Evolutionary conservation across 108 stramenopile genomes (phyloP).

Genomic region (Hondaea fermentalgiana): DNA sequence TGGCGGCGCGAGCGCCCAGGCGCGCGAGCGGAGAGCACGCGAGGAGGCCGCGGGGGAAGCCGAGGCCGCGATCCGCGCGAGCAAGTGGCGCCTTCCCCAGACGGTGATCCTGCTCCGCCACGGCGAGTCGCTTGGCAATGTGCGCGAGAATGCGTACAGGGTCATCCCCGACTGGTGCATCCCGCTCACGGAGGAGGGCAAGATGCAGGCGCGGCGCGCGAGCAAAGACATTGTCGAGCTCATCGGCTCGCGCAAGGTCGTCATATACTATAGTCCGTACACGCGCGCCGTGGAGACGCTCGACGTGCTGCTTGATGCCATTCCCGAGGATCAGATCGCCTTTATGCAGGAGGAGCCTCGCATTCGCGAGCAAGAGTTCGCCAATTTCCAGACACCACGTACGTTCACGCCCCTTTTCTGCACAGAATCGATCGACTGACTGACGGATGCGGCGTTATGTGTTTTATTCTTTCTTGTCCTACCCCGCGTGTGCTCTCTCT

Average conservation of each 20-base stretch:
- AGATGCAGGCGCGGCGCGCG: neutral
- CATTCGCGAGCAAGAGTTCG: constrained; percentile 67
- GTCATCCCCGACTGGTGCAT: neutral
- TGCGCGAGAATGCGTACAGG: neutral
- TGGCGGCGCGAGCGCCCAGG: neutral
- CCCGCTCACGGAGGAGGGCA: neutral
- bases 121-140: neutral
- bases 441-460: neutral
- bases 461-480: no score
- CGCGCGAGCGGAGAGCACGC: neutral
- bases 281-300: neutral
- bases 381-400: constrained; percentile 59
- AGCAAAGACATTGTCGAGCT: neutral
- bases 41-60: neutral
- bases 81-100: neutral
- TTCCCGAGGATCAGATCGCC: constrained; percentile 25
- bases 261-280: neutral
- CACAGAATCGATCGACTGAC: neutral
- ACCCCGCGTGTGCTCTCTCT: neutral
- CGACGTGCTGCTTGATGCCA: neutral
- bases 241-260: neutral
- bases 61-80: neutral
- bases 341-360: constrained; percentile 61
- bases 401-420: constrained; percentile 11
- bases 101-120: neutral